Percentiles rank a stretch among this genome's conserved stretches.
Conservation (phyloP, 805 yeast genomes). For the Suhomyces emberorum region DNA sequence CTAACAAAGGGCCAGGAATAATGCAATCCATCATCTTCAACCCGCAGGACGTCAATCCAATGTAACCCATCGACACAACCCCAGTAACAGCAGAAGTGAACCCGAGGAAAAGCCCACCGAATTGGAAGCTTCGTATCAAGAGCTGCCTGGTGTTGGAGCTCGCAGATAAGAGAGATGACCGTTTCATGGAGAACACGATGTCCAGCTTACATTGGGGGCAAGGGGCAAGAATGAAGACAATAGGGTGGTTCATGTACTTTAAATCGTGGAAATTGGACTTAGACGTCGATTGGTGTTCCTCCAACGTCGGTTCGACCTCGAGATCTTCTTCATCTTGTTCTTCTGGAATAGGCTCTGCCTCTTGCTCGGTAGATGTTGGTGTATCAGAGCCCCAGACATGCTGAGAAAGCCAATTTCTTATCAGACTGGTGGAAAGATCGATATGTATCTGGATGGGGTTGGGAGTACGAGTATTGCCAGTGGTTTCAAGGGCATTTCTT, state of each 20-base stretch:
- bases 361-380: neutral
- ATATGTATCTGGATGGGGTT: slow-evolving; percentile 2
- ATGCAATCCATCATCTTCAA: slow-evolving; percentile 34
- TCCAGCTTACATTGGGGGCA: slow-evolving; percentile 43
- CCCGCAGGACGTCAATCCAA: slow-evolving; percentile 38
- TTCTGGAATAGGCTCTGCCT: neutral
- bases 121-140: slow-evolving; percentile 22
- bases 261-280: neutral
- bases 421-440: neutral
- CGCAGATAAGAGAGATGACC: slow-evolving; percentile 24
- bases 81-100: slow-evolving; percentile 41
- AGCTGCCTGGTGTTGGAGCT: slow-evolving; percentile 14
- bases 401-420: slow-evolving; percentile 1
- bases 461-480: neutral
- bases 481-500: neutral
- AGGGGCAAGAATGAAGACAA: slow-evolving; percentile 21
- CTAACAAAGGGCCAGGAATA: slow-evolving; percentile 31
- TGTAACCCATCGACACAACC: slow-evolving; percentile 35
- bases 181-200: slow-evolving; percentile 30
- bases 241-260: neutral
- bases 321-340: neutral
- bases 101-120: slow-evolving; percentile 31
- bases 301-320: neutral
- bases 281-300: neutral
- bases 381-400: neutral